Conservation (phyloP, 2,329 filamentous ascomycete species). For the Neopestalotiopsis rosae region DNA sequence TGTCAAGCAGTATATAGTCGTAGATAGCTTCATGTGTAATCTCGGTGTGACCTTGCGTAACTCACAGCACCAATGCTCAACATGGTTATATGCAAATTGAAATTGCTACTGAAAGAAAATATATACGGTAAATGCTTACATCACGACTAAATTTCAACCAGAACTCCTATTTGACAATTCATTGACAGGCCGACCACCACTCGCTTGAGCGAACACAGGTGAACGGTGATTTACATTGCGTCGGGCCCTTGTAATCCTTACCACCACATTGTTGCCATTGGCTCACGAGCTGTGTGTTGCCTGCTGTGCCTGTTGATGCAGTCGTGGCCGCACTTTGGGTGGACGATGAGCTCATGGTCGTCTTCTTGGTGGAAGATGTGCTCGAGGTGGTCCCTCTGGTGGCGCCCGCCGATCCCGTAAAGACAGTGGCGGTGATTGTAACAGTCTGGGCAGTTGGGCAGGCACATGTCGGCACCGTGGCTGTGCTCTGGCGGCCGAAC, state of each 20-base stretch:
- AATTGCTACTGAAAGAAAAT: background rate
- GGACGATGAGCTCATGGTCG: background rate
- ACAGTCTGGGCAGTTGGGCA: background rate
- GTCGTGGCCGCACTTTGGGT: background rate
- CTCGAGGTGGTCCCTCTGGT: background rate
- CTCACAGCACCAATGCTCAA: too few relatives aligned
- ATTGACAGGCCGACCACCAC: conserved; percentile 1
- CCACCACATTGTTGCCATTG: conserved; percentile 5
- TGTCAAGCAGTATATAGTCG: too few relatives aligned
- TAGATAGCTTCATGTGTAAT: too few relatives aligned
- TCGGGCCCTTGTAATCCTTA: background rate
- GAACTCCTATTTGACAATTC: background rate
- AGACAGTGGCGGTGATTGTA: background rate
- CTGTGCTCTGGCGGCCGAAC: background rate
- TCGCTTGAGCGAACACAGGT: background rate
- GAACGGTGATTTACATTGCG: background rate
- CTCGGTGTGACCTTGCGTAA: too few relatives aligned
- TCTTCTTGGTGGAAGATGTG: background rate
- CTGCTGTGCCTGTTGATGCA: background rate
- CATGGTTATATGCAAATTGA: too few relatives aligned
- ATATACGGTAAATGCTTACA: background rate
- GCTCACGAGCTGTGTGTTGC: background rate
- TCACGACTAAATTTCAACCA: background rate
- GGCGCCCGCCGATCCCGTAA: background rate
- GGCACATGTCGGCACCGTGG: background rate